Evolutionary conservation across 805 yeast species (phyloP).

Genomic region (Barnettozyma vustinii): DNA sequence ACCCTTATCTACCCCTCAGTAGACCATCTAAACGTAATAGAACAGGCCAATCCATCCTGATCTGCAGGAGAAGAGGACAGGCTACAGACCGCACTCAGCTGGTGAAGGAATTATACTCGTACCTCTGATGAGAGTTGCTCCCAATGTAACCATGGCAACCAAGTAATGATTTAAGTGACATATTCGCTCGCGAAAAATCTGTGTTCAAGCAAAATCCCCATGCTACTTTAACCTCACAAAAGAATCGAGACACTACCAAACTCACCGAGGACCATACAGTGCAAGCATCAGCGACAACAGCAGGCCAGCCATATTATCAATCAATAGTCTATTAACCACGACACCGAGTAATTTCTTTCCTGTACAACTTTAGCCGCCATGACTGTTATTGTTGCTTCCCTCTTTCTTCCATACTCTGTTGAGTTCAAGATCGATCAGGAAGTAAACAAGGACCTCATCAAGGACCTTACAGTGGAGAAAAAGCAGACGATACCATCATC

Average conservation of each 20-base stretch:
- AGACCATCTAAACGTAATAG: too few species aligned
- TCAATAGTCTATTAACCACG: not conserved
- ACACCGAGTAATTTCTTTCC: not conserved
- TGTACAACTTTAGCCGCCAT: constrained; percentile 26
- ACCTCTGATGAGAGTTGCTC: too few species aligned
- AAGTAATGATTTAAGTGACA: not conserved
- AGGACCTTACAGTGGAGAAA: constrained; percentile 22
- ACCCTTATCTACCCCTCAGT: not conserved
- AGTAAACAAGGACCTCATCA: constrained; percentile 26
- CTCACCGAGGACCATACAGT: not conserved
- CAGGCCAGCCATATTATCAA: not conserved
- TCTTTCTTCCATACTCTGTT: constrained; percentile 75
- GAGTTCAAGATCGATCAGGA: constrained; percentile 38
- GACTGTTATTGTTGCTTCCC: constrained; percentile 67
- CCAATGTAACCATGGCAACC: not conserved
- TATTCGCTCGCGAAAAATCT: not conserved
- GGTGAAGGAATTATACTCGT: too few species aligned
- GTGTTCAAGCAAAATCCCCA: not conserved
- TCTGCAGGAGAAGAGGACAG: too few species aligned
- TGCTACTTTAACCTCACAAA: not conserved
- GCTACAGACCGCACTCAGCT: too few species aligned
- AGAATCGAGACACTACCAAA: not conserved
- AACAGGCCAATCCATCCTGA: too few species aligned
- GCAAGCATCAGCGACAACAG: not conserved
- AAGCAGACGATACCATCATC: constrained; percentile 3